Conservation (phyloP, 2,329 filamentous ascomycete species). For the Bipolaris oryzae region DNA sequence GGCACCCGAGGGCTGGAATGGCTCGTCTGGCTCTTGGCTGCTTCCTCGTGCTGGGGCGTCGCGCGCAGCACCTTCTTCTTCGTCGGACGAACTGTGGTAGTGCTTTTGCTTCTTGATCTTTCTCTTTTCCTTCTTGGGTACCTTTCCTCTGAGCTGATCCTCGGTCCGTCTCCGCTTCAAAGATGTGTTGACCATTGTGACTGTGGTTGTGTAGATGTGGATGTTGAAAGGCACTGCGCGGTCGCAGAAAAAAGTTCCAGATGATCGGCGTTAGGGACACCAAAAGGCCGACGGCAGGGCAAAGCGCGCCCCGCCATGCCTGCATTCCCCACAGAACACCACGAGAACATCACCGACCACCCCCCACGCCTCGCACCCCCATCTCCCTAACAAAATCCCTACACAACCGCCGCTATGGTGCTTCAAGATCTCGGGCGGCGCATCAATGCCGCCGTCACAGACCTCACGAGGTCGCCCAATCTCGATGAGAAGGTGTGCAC, state of each 20-base stretch:
- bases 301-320: slow-evolving; percentile 30
- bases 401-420: slow-evolving; percentile 70
- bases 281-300: slow-evolving; percentile 41
- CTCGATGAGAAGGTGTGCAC: slow-evolving; percentile 85
- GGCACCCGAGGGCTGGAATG: slow-evolving; percentile 33
- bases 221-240: slow-evolving; percentile 6
- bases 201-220: slow-evolving; percentile 11
- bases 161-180: slow-evolving; percentile 65
- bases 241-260: slow-evolving; percentile 32
- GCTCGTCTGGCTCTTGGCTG: slow-evolving; percentile 30
- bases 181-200: slow-evolving; percentile 48
- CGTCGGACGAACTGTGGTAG: slow-evolving; percentile 70
- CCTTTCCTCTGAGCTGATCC: slow-evolving; percentile 62
- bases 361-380: slow-evolving; percentile 9
- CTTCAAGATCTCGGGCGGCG: slow-evolving; percentile 98
- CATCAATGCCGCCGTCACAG: slow-evolving; percentile 94
- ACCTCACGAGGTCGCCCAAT: slow-evolving; percentile 89
- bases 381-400: slow-evolving; percentile 10
- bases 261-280: slow-evolving; percentile 28
- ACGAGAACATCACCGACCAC: slow-evolving; percentile 18
- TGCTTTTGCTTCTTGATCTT: slow-evolving; percentile 67
- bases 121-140: slow-evolving; percentile 59
- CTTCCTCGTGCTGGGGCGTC: slow-evolving; percentile 36
- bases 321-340: slow-evolving; percentile 29
- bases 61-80: slow-evolving; percentile 51